Evolutionary conservation across 352 stramenopile genomes (phyloP), one percentile per base, ranked within the genome.

Genomic region (Pythium folliculosum): DNA sequence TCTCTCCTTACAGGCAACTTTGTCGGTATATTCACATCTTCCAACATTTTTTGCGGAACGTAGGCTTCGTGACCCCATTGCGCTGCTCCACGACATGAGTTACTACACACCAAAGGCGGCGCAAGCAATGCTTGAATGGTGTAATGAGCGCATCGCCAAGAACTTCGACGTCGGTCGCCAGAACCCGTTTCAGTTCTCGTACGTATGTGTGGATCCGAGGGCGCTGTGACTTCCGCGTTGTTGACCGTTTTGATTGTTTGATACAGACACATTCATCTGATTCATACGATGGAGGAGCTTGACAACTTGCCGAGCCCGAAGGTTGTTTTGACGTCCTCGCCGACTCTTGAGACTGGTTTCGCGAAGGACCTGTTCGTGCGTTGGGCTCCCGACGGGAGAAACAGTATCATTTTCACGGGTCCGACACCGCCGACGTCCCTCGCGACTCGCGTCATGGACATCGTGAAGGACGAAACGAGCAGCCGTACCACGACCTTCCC

Each of bases 71-170:
- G 86, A 96, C 53, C 87, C 89, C n/a, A 95, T 96, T 35, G 87
- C 84, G 4, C 45, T 96, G 48, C 81, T 96, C 13, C 87, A 95
- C 59, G 87, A 94, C 61, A 96, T 95, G 87, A 94, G 86, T 43
- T 96, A 94, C 62, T 95, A 95, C 71, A 95, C 87, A 1, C 87
- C 87, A 0, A 94, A 96, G 65, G 87, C 89, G 14, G 89, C 89
- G 0, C 86, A 96, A 54, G 89, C 89, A 25, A 96, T 96, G 89
- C 76, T 96, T 13, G 89, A 96, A 70, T 96, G 89, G 89, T 96
- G 89, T 57, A 95, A 94, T 59, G 89, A 96, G 40, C 85, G 86
- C 16, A 96, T 96, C 43, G 84, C 89, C 37, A 96, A 95, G 67
- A 95, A 95, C 67, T 96, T 96, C 50, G 89, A 96, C 54, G 87